Conservation (phyloP, 345 rosid species). For the Moringa oleifera region DNA sequence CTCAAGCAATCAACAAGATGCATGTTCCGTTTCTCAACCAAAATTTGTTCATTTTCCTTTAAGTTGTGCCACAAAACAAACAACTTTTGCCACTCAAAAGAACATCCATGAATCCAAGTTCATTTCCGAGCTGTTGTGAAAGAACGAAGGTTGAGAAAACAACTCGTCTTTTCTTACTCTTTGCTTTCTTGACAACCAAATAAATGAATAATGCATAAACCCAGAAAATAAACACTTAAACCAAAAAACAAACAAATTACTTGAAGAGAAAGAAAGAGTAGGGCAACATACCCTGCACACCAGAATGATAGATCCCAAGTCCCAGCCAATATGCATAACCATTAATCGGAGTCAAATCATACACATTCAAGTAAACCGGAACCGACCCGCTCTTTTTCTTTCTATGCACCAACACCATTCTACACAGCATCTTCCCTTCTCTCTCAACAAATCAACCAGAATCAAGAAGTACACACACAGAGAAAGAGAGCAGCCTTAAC, state of each 20-base stretch:
- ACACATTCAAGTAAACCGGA: conserved; percentile 91
- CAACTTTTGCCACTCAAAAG: neutral
- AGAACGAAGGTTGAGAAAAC: neutral
- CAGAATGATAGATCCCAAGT: conserved; percentile 93
- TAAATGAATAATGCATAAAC: no score
- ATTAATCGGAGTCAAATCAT: conserved; percentile 89
- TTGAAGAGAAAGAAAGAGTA: conserved; percentile 3
- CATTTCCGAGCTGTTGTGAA: no score
- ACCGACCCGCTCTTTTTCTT: conserved; percentile 65
- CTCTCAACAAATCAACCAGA: neutral
- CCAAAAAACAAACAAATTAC: conserved; percentile 8
- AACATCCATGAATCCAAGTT: neutral
- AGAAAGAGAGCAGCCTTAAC: no score
- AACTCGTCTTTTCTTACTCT: neutral
- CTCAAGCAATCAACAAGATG: neutral
- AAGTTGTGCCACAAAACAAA: conserved; percentile 18
- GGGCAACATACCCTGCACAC: conserved; percentile 64
- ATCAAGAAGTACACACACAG: neutral
- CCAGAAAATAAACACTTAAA: neutral
- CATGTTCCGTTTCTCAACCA: neutral
- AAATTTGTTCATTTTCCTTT: neutral
- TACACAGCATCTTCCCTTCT: conserved; percentile 48
- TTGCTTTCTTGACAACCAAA: conserved; percentile 4
- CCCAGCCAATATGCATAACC: conserved; percentile 97
- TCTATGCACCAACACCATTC: conserved; percentile 36